Evolutionary conservation across 108 stramenopile species (phyloP), one percentile per base, ranked within the genome.

Genomic region (Cyclotella cryptica): DNA sequence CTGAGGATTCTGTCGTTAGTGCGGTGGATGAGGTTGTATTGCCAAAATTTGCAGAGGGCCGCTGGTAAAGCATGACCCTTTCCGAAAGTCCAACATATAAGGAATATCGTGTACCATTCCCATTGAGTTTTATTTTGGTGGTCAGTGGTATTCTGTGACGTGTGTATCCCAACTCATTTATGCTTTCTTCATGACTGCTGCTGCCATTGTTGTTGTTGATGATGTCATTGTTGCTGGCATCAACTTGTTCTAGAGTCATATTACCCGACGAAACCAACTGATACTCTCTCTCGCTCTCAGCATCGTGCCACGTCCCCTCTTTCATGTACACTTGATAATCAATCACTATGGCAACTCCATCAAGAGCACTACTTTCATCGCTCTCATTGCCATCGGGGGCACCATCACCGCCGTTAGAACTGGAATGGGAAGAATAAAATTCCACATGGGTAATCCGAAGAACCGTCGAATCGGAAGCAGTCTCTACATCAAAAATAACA

Each of bases 291-390:
- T 49, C 55, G 24, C 46, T 46, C n/a, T n/a, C n/a, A 39, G 19
- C 40, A 47, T 61, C 73, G 40, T 74, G 73, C 73, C 73, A 74
- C 28, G 73, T 41, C 13, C 51, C 30, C 27, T 29, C 24, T 28
- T 63, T 53, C 27, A 19, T 58, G 47, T 63, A 74, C 17, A 74
- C 11, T 65, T 65, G 43, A 45, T 65, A 65, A 65, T 65, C 58
- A 11, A 59, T 15, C 11, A 54, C 18, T 11, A n/a, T 18, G 53
- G n/a, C 59, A 60, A n/a, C 43, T n/a, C n/a, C n/a, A n/a, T n/a
- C n/a, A n/a, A n/a, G n/a, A n/a, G n/a, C n/a, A n/a, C n/a, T n/a
- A n/a, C n/a, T n/a, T n/a, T n/a, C n/a, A n/a, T n/a, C n/a, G n/a
- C n/a, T n/a, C n/a, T n/a, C n/a, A n/a, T n/a, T n/a, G n/a, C n/a